Evolutionary conservation across 306 rosid genomes (phyloP).

Genomic region (Prinsepia uniflora): DNA sequence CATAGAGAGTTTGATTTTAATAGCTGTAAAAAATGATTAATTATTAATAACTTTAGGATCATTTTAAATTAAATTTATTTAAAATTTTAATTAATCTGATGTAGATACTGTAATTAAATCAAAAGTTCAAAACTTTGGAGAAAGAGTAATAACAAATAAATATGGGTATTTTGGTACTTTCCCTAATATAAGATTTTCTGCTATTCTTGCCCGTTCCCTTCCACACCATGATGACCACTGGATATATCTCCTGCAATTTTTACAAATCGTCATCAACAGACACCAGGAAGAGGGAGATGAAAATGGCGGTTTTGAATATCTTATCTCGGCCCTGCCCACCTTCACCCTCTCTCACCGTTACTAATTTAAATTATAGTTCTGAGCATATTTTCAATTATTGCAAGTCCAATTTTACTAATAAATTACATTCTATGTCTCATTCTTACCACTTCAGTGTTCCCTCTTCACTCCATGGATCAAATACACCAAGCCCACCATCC

Average conservation of each 20-base stretch:
- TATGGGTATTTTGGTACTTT: conserved; percentile 7
- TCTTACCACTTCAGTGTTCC: conserved; percentile 30
- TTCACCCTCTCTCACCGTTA: conserved; percentile 28
- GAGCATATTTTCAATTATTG: not conserved
- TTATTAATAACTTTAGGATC: no score
- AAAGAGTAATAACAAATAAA: not conserved
- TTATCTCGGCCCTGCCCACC: conserved; percentile 53
- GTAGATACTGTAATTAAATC: no score
- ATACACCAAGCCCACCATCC: conserved; percentile 22
- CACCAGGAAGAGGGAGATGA: not conserved
- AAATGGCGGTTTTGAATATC: conserved; percentile 55
- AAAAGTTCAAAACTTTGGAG: no score
- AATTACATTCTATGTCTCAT: conserved; percentile 28
- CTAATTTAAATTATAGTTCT: not conserved
- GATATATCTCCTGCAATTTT: not conserved
- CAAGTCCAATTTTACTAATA: conserved; percentile 19
- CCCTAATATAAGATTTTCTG: not conserved
- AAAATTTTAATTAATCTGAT: no score
- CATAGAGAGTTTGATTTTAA: no score
- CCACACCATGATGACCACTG: not conserved
- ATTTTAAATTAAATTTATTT: no score
- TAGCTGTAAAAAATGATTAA: no score
- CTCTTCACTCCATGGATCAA: conserved; percentile 24
- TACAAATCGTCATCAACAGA: not conserved
- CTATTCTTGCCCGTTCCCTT: not conserved